Evolutionary conservation across 495 filamentous ascomycete genomes (phyloP), one percentile per base, ranked within the genome.

Genomic region (Bathelium albidoporum): DNA sequence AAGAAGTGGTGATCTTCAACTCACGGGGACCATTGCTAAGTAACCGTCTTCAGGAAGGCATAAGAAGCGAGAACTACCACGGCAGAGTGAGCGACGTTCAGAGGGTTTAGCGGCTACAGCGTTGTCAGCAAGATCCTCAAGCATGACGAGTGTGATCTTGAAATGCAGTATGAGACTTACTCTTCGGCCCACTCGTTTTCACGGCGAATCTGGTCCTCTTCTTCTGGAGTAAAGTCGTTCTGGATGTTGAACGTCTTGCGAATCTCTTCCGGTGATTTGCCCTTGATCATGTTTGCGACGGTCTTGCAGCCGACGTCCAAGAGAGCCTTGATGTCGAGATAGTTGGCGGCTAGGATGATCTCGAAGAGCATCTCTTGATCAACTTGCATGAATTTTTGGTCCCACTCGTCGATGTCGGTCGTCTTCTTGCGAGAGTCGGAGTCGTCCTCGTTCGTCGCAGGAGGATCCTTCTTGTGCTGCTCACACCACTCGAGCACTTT

Each of bases 281-380:
- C 87, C 83, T 90, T 90, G 78, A 90, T 90, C 87, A 90, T 90
- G 72, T 90, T 90, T 55, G 87, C 87, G 28, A 90, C 88, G 0
- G 88, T 91, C 81, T 91, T 91, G 79, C 88, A 91, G 49, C 88
- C 88, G 61, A 90, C 88, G 66, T 91, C 88, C 28, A 91, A 82
- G 5, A 91, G 85, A 7, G 86, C 83, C 80, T 91, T 90, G 75
- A 91, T 91, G 65, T 91, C 88, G 32, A 91, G 80, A 70, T 89
- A 91, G 73, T 91, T 91, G 59, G 87, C 86, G 31, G 88, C 87
- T 32, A 98, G 80, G 66, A 98, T 98, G 72, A 98, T 97, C 80
- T 98, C 94, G 66, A 98, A 98, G 0, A 98, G 83, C 94, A 98
- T 96, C 77, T 98, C 94, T 73, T 98, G 94, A 72, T 98, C 94